Percentiles rank a stretch among this genome's conserved stretches.
Conservation (phyloP, 2,329 filamentous ascomycete species). For the Teratosphaeria nubilosa region DNA sequence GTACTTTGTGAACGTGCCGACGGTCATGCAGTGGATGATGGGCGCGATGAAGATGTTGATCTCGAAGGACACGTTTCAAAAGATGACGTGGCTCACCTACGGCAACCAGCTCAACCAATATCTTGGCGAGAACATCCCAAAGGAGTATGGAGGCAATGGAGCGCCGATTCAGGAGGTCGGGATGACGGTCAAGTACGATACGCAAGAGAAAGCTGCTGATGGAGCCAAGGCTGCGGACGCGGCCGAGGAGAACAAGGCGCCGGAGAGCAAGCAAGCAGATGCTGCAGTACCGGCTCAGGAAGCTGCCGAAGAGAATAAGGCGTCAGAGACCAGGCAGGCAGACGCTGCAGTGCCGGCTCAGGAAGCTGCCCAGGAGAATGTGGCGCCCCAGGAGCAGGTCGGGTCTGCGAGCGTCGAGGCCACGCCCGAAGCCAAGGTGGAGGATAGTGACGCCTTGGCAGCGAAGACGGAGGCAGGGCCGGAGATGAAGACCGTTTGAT, state of each 20-base stretch:
- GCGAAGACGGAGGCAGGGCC: background rate
- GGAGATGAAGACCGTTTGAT: background rate
- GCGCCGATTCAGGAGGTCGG: conserved; percentile 35
- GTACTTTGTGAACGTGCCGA: conserved; percentile 90
- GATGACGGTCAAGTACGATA: conserved; percentile 32
- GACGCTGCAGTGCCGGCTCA: background rate
- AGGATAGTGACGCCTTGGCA: background rate
- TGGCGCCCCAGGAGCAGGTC: background rate
- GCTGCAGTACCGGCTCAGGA: background rate
- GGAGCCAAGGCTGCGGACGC: background rate
- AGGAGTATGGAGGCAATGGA: conserved; percentile 69
- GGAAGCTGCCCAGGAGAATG: background rate
- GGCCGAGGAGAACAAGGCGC: background rate
- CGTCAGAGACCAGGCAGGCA: background rate
- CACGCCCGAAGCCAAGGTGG: background rate
- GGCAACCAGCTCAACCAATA: conserved; percentile 59
- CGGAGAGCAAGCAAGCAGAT: background rate
- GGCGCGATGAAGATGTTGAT: conserved; percentile 36
- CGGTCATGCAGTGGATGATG: conserved; percentile 73
- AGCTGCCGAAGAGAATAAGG: background rate
- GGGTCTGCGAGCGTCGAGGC: background rate
- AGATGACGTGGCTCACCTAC: conserved; percentile 41
- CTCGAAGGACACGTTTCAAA: conserved; percentile 38
- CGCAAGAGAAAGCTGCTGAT: background rate
- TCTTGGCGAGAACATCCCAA: conserved; percentile 58